Evolutionary conservation across 352 stramenopile genomes (phyloP).

Genomic region (Globisporangium uncinulatum): DNA sequence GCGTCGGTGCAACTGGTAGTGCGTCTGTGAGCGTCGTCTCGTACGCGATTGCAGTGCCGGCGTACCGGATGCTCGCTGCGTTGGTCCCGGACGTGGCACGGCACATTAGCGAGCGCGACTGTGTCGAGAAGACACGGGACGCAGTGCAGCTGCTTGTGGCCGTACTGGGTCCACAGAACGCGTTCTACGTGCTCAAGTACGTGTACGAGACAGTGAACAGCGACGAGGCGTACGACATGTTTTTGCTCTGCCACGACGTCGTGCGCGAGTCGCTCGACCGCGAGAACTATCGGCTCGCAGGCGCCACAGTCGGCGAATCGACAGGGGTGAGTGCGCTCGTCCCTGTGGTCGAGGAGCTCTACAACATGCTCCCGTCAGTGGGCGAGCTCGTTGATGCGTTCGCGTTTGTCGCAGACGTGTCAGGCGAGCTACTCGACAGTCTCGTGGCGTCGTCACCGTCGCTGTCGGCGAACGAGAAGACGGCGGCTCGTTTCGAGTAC

Average conservation of each 20-base stretch:
- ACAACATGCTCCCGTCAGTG: slow-evolving; percentile 53
- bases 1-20: slow-evolving; percentile 54
- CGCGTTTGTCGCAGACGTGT: slow-evolving; percentile 53
- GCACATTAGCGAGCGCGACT: slow-evolving; percentile 52
- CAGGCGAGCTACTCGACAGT: slow-evolving; percentile 41
- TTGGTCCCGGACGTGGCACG: slow-evolving; percentile 38
- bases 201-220: slow-evolving; percentile 72
- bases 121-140: slow-evolving; percentile 39
- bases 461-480: neutral
- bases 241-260: slow-evolving; percentile 62
- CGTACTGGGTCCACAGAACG: slow-evolving; percentile 63
- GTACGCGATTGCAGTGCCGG: slow-evolving; percentile 60
- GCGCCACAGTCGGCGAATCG: slow-evolving; percentile 29
- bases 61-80: slow-evolving; percentile 50
- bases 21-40: slow-evolving; percentile 51
- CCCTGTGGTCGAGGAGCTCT: slow-evolving; percentile 39
- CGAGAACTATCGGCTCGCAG: slow-evolving; percentile 55
- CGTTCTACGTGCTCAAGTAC: slow-evolving; percentile 65
- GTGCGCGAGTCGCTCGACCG: slow-evolving; percentile 49
- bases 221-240: slow-evolving; percentile 61
- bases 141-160: slow-evolving; percentile 48
- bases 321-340: slow-evolving; percentile 38
- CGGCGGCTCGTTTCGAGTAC: slow-evolving; percentile 31
- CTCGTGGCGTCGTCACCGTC: slow-evolving; percentile 8
- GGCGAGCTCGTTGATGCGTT: slow-evolving; percentile 56